These are phyloP conservation scores for Eudorina sp. DNA, from an alignment of 139 green algal species.

Conservation along the genomic window DNA sequence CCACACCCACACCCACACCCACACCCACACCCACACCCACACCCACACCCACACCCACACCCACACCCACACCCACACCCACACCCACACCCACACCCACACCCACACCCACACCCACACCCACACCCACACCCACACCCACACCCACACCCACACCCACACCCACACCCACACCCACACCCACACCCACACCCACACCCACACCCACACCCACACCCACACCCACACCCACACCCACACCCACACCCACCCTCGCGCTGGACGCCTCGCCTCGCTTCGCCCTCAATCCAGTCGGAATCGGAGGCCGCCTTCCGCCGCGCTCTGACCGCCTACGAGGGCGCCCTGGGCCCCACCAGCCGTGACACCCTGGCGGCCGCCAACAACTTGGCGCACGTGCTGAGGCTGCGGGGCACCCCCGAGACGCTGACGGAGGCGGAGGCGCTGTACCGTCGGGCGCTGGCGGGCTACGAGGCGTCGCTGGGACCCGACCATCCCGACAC, in stretches of 20 bases:
- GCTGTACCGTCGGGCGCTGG: slow-evolving; percentile 24
- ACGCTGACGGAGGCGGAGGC: background rate
- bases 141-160: too few species aligned
- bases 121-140: too few species aligned
- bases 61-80: too few species aligned
- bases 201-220: background rate
- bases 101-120: too few species aligned
- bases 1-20: too few species aligned
- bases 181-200: too few species aligned
- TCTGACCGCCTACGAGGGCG: slow-evolving; percentile 35
- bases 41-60: too few species aligned
- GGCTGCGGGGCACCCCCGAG: background rate
- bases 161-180: too few species aligned
- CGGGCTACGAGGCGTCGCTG: background rate
- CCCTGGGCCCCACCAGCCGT: background rate
- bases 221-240: background rate
- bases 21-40: too few species aligned
- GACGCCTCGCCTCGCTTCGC: background rate
- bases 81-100: too few species aligned
- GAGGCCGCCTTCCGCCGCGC: slow-evolving; percentile 16
- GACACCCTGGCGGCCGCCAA: slow-evolving; percentile 13
- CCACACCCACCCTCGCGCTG: background rate
- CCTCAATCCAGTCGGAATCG: background rate
- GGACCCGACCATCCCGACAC: slow-evolving; percentile 33
- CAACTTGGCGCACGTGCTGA: slow-evolving; percentile 32